Conservation (phyloP, 306 rosid genomes). For the Prunus padus region DNA sequence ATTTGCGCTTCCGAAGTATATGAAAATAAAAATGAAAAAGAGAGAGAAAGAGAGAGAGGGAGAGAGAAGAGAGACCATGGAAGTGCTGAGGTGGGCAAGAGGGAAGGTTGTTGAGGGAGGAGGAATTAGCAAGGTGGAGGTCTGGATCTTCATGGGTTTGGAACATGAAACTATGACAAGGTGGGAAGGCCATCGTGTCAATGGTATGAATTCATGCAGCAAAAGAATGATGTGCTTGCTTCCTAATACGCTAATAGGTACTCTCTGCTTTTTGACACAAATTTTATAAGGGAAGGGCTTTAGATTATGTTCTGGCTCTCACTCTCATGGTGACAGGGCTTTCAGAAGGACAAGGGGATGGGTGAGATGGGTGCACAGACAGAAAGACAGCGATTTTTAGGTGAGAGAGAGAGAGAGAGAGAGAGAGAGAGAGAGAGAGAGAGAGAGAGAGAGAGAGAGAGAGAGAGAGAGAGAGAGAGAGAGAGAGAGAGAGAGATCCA, state of each 20-base stretch:
- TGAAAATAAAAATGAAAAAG: background rate
- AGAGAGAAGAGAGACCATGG: constrained; percentile 39
- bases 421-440: constrained; percentile 41
- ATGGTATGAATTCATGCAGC: constrained; percentile 8
- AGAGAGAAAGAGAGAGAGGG: background rate
- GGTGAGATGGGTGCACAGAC: constrained; percentile 61
- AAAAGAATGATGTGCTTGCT: background rate
- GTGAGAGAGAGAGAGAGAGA: constrained; percentile 40
- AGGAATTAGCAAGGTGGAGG: constrained; percentile 24
- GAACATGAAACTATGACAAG: constrained; percentile 75
- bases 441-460: constrained; percentile 36
- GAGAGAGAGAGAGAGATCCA: constrained; percentile 39
- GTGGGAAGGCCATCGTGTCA: constrained; percentile 59
- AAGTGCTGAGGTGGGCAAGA: constrained; percentile 62
- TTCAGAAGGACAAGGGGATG: constrained; percentile 38
- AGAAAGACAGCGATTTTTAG: constrained; percentile 73
- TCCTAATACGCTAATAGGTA: background rate
- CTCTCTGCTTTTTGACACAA: constrained; percentile 9
- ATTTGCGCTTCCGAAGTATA: no score
- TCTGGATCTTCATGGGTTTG: constrained; percentile 59
- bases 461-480: constrained; percentile 39
- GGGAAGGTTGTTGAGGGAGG: constrained; percentile 38
- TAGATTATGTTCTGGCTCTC: constrained; percentile 67
- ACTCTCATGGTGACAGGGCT: constrained; percentile 86
- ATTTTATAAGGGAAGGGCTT: constrained; percentile 23